A percentile compares a stretch with the other conserved stretches of the same genome.
phyloP scores from a whole-genome alignment of 345 rosid genomes.

The Corchorus capsularis region DNA sequence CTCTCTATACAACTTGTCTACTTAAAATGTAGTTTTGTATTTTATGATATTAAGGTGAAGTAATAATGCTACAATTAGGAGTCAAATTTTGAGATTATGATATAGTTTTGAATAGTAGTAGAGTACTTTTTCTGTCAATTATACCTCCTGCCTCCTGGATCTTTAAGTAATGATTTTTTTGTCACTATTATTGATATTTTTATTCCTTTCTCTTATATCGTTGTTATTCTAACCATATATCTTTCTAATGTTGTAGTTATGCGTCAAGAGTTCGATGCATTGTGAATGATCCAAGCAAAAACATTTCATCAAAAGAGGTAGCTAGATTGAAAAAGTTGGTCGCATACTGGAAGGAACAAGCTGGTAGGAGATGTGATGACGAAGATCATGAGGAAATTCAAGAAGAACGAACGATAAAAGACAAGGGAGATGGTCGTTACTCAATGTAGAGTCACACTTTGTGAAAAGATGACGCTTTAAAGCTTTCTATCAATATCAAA shows the following conservation, averaged over 20 bases:
- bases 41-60: not conserved
- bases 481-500: not conserved
- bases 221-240: not conserved
- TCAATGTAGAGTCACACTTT: slow-evolving; percentile 39
- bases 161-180: not conserved
- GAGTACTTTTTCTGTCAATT: not conserved
- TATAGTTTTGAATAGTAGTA: not conserved
- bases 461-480: not conserved
- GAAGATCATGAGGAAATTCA: slow-evolving; percentile 87
- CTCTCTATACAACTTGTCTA: slow-evolving; percentile 10
- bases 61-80: not conserved
- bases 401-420: slow-evolving; percentile 54
- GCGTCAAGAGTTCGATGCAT: slow-evolving; percentile 93
- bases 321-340: slow-evolving; percentile 81
- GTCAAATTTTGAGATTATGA: not conserved
- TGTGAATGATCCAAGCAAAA: slow-evolving; percentile 87
- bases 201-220: not conserved
- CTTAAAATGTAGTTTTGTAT: not conserved
- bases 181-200: too few relatives aligned
- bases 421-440: slow-evolving; percentile 57
- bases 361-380: slow-evolving; percentile 68
- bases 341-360: slow-evolving; percentile 90
- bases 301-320: slow-evolving; percentile 83
- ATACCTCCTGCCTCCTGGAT: not conserved
- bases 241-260: slow-evolving; percentile 49